Base-by-base conservation (phyloP, 257 asterid species). In the Nicotiana obtusifolia region DNA sequence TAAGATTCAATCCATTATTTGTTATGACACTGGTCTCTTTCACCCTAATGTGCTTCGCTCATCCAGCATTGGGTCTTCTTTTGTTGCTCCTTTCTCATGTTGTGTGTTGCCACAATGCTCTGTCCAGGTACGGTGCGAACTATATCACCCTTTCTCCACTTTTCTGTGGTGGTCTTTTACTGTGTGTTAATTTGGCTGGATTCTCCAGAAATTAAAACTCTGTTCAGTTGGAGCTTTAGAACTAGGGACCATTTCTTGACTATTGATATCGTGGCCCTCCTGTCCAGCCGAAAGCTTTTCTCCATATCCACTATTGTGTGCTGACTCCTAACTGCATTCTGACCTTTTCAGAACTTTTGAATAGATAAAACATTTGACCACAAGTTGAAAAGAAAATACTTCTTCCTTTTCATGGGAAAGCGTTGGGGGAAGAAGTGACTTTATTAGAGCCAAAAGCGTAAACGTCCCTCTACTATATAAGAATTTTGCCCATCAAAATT, bases 31-130 rank as follows among this genome's bases (percentile, higher is more conserved):
- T 88, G 81, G 87, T 90, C 87, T 92, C 99, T 64, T 64, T 89
- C 80, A 87, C 84, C 65, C 82, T 94, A 89, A 90, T 89, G 83
- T 96, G 93, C 89, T 84, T 91, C 69, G 89, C 91, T 84, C 99
- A 96, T 90, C 98, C 99, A 64, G 97, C 98, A 37, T 83, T 96
- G 82, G 99, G 98, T 79, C 98, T 96, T 82, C 86, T 89, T 84
- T 89, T 89, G 79, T 83, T 94, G 90, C 87, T 96, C 84, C 81
- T 89, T 77, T 92, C 93, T 80, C 98, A 94, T 85, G 89, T 90
- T 83, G 80, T 90, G 52, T 86, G 91, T 83, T 96, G 98, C 88
- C 95, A 93, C 88, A 88, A 86, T 64, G 86, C 98, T 60, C 86
- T 96, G 59, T 90, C 93, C 88, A 94, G 98, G 99, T 94, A 87